These are phyloP conservation scores for Aspergillus leporis DNA, from an alignment of 495 filamentous ascomycete genomes.

Conservation along the genomic window DNA sequence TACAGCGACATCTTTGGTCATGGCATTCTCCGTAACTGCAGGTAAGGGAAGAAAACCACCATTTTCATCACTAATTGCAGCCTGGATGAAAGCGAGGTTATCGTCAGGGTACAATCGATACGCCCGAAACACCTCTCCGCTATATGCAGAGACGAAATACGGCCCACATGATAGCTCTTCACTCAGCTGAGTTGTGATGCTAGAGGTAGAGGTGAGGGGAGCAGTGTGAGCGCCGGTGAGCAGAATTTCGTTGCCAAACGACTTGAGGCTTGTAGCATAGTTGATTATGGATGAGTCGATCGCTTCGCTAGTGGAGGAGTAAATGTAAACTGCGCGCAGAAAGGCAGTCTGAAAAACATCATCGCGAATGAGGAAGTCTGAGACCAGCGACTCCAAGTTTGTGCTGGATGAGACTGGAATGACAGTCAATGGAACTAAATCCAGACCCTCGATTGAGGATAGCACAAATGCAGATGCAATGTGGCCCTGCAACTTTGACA, in stretches of 20 bases:
- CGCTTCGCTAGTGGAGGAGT: background rate
- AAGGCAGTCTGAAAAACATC: constrained; percentile 47
- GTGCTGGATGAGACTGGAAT: constrained; percentile 25
- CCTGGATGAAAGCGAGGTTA: constrained; percentile 38
- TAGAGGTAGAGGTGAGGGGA: background rate
- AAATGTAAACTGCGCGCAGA: constrained; percentile 21
- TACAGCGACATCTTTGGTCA: constrained; percentile 33
- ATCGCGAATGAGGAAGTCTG: constrained; percentile 32
- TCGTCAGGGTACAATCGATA: constrained; percentile 45
- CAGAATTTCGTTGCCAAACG: constrained; percentile 7
- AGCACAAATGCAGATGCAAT: constrained; percentile 27
- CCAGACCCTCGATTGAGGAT: constrained; percentile 22
- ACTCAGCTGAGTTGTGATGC: constrained; percentile 6
- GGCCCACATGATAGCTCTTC: constrained; percentile 42
- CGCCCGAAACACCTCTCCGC: constrained; percentile 38
- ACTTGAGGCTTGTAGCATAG: background rate
- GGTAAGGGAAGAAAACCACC: constrained; percentile 40
- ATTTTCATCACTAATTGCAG: constrained; percentile 32
- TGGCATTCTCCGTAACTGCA: constrained; percentile 29
- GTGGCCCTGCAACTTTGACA: constrained; percentile 14
- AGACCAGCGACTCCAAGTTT: constrained; percentile 25
- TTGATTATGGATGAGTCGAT: constrained; percentile 6
- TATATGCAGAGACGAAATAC: constrained; percentile 44
- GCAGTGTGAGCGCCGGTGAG: constrained; percentile 6
- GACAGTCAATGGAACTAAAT: constrained; percentile 42